Evolutionary conservation across 2,329 filamentous ascomycete species (phyloP).

Genomic region (Fusarium subglutinans): DNA sequence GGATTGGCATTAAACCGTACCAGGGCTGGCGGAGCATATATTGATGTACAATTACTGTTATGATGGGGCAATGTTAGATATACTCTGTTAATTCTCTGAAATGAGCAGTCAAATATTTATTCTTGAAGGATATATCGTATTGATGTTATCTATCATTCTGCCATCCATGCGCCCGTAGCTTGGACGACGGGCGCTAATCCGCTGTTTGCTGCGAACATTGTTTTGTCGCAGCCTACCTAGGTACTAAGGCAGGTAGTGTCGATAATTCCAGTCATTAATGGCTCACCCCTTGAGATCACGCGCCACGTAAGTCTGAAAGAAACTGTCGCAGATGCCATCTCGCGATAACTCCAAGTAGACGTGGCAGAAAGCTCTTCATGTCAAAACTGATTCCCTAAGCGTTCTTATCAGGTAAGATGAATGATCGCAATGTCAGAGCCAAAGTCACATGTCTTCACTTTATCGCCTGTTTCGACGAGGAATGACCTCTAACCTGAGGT

Average conservation of each 20-base stretch:
- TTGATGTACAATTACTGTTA: slow-evolving; percentile 28
- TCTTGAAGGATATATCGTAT: background rate
- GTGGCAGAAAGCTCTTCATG: background rate
- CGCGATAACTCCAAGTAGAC: slow-evolving; percentile 16
- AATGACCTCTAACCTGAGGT: slow-evolving; percentile 6
- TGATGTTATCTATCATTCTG: background rate
- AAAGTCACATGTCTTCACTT: background rate
- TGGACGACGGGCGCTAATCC: background rate
- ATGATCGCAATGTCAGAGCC: background rate
- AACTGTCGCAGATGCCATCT: slow-evolving; percentile 21
- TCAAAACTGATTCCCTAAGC: background rate
- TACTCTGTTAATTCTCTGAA: slow-evolving; percentile 8
- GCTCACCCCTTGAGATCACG: slow-evolving; percentile 9
- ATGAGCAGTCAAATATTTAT: background rate
- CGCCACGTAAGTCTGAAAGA: background rate
- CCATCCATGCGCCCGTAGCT: background rate
- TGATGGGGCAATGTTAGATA: slow-evolving; percentile 19
- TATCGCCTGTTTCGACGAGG: background rate
- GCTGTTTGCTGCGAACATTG: background rate
- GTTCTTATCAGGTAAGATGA: background rate
- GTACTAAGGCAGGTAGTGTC: background rate
- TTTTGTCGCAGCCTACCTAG: slow-evolving; percentile 19
- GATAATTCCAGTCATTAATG: background rate
- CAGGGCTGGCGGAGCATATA: slow-evolving; percentile 10
- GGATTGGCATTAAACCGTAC: slow-evolving; percentile 13